Evolutionary conservation across 2,329 filamentous ascomycete species (phyloP).

Genomic region (Whalleya microplaca): DNA sequence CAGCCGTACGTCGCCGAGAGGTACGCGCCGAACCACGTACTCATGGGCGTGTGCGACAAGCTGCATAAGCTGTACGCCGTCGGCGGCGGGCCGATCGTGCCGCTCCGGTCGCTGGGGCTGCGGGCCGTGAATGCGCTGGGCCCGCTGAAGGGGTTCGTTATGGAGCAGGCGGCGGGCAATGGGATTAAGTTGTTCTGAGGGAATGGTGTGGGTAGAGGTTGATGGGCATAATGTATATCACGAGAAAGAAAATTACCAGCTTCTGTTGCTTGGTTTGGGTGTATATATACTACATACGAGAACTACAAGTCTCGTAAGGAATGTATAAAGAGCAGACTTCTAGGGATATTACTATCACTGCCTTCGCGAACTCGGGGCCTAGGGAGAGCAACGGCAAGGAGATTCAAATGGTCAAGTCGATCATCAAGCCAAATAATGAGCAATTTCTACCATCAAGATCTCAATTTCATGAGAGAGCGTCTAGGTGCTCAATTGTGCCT

Average conservation of each 20-base stretch:
- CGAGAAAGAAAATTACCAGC: background rate
- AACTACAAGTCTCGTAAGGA: too few species aligned
- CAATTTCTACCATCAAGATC: too few species aligned
- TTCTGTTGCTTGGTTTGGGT: too few species aligned
- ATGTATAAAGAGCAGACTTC: conserved; percentile 2
- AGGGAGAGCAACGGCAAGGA: too few species aligned
- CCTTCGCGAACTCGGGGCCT: too few species aligned
- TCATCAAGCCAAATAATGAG: too few species aligned
- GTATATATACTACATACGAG: too few species aligned
- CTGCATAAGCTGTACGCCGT: conserved; percentile 91
- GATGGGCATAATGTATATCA: conserved; percentile 1
- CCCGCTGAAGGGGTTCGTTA: conserved; percentile 81
- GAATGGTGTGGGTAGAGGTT: background rate
- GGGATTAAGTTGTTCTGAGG: conserved; percentile 40
- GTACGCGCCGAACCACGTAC: conserved; percentile 79
- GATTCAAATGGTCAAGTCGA: too few species aligned
- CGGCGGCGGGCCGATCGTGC: conserved; percentile 77
- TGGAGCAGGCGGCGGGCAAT: conserved; percentile 70
- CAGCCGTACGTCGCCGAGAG: conserved; percentile 81
- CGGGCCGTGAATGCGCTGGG: conserved; percentile 74
- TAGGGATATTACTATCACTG: too few species aligned
- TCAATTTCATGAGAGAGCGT: too few species aligned
- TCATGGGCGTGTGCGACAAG: conserved; percentile 84
- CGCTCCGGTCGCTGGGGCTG: conserved; percentile 76
- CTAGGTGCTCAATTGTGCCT: too few species aligned